Conservation (phyloP, 371 early-diverging fungal genomes). For the Smittium mucronatum region DNA sequence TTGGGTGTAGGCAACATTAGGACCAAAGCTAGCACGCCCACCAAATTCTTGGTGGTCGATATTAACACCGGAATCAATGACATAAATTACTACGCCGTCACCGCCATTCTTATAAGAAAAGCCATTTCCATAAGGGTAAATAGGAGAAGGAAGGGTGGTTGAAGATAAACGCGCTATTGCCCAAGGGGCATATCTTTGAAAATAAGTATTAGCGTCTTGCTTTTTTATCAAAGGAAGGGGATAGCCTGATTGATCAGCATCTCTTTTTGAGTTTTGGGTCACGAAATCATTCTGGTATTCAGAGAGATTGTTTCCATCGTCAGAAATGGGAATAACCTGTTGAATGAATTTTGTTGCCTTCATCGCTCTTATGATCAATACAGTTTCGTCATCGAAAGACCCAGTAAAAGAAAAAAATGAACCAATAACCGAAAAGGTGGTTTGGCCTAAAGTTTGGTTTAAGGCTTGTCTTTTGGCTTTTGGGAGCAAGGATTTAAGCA, state of each 20-base stretch:
- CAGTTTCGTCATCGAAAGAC: neutral
- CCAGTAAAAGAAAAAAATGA: neutral
- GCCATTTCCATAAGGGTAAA: constrained; percentile 36
- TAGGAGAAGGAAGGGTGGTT: constrained; percentile 26
- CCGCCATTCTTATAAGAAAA: constrained; percentile 57
- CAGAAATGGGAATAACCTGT: neutral
- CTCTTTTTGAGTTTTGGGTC: too few relatives aligned
- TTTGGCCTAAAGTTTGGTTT: too few relatives aligned
- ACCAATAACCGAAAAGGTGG: too few relatives aligned
- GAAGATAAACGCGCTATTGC: constrained; percentile 78
- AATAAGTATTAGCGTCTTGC: neutral
- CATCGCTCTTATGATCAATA: neutral
- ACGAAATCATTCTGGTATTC: too few relatives aligned
- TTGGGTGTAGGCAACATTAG: constrained; percentile 52
- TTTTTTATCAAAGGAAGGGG: neutral
- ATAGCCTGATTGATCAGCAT: neutral
- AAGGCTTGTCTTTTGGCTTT: too few relatives aligned
- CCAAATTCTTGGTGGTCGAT: constrained; percentile 72
- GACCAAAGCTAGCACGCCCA: constrained; percentile 79
- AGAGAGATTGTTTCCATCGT: neutral
- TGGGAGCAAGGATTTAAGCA: too few relatives aligned
- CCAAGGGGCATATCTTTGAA: constrained; percentile 77
- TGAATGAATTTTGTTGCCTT: neutral
- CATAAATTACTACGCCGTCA: constrained; percentile 68
- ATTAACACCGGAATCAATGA: constrained; percentile 87